Conservation (phyloP, 805 yeast species). For the Naumovozyma dairenensis region DNA sequence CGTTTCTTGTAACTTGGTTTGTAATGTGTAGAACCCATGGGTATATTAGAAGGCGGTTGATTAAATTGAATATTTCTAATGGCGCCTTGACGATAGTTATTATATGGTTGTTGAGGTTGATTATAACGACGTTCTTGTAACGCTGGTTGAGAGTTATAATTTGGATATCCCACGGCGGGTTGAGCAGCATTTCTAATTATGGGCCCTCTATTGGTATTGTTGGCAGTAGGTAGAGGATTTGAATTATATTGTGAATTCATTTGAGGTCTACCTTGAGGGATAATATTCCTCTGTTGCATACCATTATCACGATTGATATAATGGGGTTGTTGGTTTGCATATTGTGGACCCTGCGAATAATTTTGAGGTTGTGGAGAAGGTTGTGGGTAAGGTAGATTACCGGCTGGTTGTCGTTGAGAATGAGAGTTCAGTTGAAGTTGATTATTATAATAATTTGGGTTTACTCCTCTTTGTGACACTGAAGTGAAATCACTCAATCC, state of each 20-base stretch:
- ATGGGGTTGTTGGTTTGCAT: constrained; percentile 7
- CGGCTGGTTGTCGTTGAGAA: constrained; percentile 6
- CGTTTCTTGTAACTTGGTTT: constrained; percentile 34
- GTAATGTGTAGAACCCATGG: constrained; percentile 14
- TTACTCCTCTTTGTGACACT: constrained; percentile 66
- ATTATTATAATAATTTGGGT: constrained; percentile 39
- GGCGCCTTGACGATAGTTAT: not conserved
- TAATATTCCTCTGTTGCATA: constrained; percentile 3
- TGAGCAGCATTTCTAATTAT: no score
- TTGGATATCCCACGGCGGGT: no score
- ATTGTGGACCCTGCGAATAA: no score
- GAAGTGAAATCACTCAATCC: constrained; percentile 62
- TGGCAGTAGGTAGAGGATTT: constrained; percentile 30
- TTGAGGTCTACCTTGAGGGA: constrained; percentile 19
- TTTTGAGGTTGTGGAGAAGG: constrained; percentile 8
- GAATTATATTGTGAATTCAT: constrained; percentile 32
- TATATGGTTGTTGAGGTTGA: no score
- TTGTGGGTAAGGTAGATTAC: constrained; percentile 12
- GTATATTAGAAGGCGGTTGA: constrained; percentile 3
- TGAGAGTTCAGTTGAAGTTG: not conserved
- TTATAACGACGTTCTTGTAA: no score
- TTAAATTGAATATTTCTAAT: constrained; percentile 4
- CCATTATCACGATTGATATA: constrained; percentile 1
- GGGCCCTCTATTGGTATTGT: not conserved
- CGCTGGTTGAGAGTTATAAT: constrained; percentile 3